A percentile compares a stretch with the other conserved stretches of the same genome.
Evolutionary conservation across 2,329 filamentous ascomycete genomes (phyloP).

Genomic region (Trichophaea hybrida): DNA sequence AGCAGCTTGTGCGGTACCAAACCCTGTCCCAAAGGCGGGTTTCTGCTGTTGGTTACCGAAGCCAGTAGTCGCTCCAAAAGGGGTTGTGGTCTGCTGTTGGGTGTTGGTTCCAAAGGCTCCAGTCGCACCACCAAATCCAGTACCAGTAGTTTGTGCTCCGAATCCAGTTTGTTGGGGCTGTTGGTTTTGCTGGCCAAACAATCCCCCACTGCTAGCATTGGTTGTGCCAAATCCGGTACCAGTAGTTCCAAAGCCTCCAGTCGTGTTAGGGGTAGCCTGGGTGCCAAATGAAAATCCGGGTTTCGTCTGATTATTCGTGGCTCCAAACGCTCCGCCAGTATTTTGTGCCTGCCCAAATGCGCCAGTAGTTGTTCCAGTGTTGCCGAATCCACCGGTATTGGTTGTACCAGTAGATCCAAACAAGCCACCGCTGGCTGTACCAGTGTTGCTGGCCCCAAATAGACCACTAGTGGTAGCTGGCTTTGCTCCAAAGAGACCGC

Average conservation of each 20-base stretch:
- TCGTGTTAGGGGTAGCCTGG: slow-evolving; percentile 29
- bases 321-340: neutral
- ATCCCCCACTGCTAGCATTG: slow-evolving; percentile 25
- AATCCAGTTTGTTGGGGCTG: slow-evolving; percentile 32
- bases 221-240: slow-evolving; percentile 36
- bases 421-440: slow-evolving; percentile 37
- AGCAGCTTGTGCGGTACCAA: slow-evolving; percentile 29
- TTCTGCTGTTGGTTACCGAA: slow-evolving; percentile 15
- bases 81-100: slow-evolving; percentile 30
- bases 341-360: neutral
- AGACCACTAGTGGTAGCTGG: slow-evolving; percentile 30
- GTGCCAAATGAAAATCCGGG: slow-evolving; percentile 19
- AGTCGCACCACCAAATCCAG: slow-evolving; percentile 23
- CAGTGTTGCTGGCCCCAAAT: slow-evolving; percentile 36
- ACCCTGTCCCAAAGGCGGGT: slow-evolving; percentile 31
- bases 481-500: slow-evolving; percentile 34
- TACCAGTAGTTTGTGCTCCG: slow-evolving; percentile 28
- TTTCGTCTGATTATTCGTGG: slow-evolving; percentile 27
- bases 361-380: neutral
- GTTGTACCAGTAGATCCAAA: slow-evolving; percentile 32
- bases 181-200: slow-evolving; percentile 34
- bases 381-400: neutral
- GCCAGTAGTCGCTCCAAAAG: slow-evolving; percentile 22
- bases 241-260: slow-evolving; percentile 32
- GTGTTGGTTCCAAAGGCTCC: slow-evolving; percentile 33